A percentile compares a stretch with the other conserved stretches of the same genome.
Conservation (phyloP, 1,284 basidiomycete genomes). For the Trametes versicolor region DNA sequence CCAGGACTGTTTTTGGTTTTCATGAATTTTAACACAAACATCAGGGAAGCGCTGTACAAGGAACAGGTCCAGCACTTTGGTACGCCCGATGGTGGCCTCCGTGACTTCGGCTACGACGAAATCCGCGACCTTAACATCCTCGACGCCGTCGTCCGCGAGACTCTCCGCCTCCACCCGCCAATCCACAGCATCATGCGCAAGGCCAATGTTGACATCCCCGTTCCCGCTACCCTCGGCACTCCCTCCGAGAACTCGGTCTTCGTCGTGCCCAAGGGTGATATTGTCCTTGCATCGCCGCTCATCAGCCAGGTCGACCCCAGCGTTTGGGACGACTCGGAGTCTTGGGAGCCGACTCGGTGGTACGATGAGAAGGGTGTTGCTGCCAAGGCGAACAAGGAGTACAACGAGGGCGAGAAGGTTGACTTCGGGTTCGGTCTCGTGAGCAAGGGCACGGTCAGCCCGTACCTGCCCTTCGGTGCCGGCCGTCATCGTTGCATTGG, state of each 20-base stretch:
- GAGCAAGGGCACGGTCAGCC: conserved; percentile 91
- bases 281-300: conserved; percentile 90
- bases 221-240: conserved; percentile 84
- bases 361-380: conserved; percentile 82
- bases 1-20: conserved; percentile 4
- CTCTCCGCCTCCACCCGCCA: conserved; percentile 91
- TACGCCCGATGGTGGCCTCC: conserved; percentile 83
- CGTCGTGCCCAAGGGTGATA: conserved; percentile 93
- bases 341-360: conserved; percentile 91
- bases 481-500: conserved; percentile 96
- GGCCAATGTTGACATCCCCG: conserved; percentile 85
- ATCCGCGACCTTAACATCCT: conserved; percentile 86
- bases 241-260: conserved; percentile 80
- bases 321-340: conserved; percentile 80
- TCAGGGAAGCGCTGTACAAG: conserved; percentile 81
- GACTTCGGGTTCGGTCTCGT: conserved; percentile 97
- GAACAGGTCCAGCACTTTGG: conserved; percentile 91
- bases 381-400: conserved; percentile 77
- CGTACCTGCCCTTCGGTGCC: conserved; percentile 97
- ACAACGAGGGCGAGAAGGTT: conserved; percentile 88
- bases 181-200: conserved; percentile 94
- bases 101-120: conserved; percentile 89
- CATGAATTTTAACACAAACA: neutral
- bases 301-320: conserved; percentile 89
- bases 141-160: conserved; percentile 93